phyloP scores from a whole-genome alignment of 495 filamentous ascomycete species.

The Viridothelium virens region DNA sequence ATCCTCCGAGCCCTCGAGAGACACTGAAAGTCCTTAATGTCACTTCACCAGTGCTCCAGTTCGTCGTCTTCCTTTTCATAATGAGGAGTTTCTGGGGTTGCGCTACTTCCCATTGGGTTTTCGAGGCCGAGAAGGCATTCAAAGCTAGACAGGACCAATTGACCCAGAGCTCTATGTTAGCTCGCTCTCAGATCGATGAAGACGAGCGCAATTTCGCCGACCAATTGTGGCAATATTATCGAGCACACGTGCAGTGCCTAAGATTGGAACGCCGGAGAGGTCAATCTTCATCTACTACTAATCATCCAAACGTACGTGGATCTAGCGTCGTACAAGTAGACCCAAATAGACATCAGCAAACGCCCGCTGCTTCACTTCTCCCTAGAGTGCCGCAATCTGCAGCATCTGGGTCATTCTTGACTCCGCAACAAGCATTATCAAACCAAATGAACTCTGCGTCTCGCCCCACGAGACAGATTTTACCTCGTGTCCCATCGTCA shows the following conservation, averaged over 20 bases:
- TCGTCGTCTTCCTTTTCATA: slow-evolving; percentile 22
- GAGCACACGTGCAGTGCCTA: background rate
- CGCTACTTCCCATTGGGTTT: background rate
- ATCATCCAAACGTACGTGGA: background rate
- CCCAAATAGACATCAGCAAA: background rate
- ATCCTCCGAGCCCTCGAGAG: slow-evolving; percentile 23
- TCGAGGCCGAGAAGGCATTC: slow-evolving; percentile 10
- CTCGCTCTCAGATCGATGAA: background rate
- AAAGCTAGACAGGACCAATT: background rate
- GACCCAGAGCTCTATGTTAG: background rate
- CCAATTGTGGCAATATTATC: background rate
- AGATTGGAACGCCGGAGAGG: background rate
- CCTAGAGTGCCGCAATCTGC: background rate
- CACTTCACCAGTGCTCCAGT: slow-evolving; percentile 19
- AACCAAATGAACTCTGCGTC: background rate
- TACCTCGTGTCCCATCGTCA: background rate
- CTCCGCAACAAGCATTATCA: background rate
- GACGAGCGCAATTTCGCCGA: background rate
- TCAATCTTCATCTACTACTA: background rate
- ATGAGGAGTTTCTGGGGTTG: slow-evolving; percentile 19
- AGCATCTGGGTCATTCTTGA: background rate
- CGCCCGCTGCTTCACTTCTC: background rate
- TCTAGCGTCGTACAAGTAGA: background rate
- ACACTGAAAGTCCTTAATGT: slow-evolving; percentile 18
- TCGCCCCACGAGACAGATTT: background rate